phyloP scores from a whole-genome alignment of 768 basidiomycete species.

The Tylopilus balloui region DNA sequence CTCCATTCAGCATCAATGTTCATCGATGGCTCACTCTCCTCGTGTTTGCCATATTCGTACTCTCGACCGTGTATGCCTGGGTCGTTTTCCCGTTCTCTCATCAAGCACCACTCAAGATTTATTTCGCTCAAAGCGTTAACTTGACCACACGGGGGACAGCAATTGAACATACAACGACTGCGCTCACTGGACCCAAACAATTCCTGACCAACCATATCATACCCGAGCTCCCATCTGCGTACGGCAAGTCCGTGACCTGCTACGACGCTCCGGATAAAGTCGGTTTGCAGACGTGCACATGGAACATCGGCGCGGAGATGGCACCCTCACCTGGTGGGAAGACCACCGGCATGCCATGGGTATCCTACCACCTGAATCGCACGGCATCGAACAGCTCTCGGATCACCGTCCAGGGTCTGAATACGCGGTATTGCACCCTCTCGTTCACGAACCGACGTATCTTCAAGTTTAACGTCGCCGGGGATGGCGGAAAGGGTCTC shows the following conservation, averaged over 20 bases:
- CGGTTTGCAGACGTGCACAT: constrained; percentile 47
- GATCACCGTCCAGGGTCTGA: constrained; percentile 48
- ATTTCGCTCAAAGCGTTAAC: constrained; percentile 60
- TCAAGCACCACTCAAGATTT: constrained; percentile 61
- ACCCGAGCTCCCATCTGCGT: constrained; percentile 49
- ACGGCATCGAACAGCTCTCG: constrained; percentile 42
- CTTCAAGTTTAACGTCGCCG: constrained; percentile 37
- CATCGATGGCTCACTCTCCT: constrained; percentile 36
- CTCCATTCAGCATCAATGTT: constrained; percentile 58
- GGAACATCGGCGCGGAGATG: constrained; percentile 37
- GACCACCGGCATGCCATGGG: constrained; percentile 32
- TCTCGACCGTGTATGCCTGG: constrained; percentile 42
- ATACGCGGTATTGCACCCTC: constrained; percentile 62
- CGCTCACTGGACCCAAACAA: constrained; percentile 40
- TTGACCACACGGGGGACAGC: constrained; percentile 31
- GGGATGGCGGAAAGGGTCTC: constrained; percentile 32
- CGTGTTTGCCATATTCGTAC: constrained; percentile 39
- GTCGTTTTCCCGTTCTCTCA: constrained; percentile 59
- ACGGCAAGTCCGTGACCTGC: constrained; percentile 34
- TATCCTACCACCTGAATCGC: constrained; percentile 40
- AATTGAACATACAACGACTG: constrained; percentile 36
- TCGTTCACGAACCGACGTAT: constrained; percentile 50
- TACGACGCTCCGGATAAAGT: constrained; percentile 17
- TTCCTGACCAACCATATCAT: constrained; percentile 44
- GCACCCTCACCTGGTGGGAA: constrained; percentile 37